Evolutionary conservation across 2,329 filamentous ascomycete species (phyloP).

Genomic region (Xylariaceae sp.): DNA sequence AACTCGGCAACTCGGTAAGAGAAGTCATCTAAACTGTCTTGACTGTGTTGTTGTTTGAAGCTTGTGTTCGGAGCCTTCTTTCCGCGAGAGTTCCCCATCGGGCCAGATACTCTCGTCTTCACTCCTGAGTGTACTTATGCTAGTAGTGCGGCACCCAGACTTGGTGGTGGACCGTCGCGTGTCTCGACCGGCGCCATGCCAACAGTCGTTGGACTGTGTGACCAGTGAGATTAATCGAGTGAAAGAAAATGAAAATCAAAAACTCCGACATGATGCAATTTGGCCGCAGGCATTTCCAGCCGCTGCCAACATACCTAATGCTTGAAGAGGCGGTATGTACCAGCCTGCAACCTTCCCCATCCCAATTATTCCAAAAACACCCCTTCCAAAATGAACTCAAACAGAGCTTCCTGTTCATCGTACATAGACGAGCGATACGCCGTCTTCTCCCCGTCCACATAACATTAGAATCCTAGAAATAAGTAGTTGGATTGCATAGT

Average conservation of each 20-base stretch:
- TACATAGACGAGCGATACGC: slow-evolving; percentile 24
- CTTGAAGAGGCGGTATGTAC: slow-evolving; percentile 15
- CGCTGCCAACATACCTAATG: slow-evolving; percentile 1
- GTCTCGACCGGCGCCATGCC: too few relatives aligned
- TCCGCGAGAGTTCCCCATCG: too few relatives aligned
- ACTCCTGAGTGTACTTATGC: too few relatives aligned
- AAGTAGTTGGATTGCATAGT: slow-evolving; percentile 37
- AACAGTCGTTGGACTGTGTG: too few relatives aligned
- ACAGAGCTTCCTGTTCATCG: slow-evolving; percentile 24
- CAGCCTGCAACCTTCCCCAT: slow-evolving; percentile 11
- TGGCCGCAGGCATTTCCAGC: not conserved
- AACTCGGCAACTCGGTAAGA: too few relatives aligned
- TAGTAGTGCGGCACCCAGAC: too few relatives aligned
- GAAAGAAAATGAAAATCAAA: not conserved
- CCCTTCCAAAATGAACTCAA: slow-evolving; percentile 29
- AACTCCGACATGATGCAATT: not conserved
- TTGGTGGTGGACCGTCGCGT: too few relatives aligned
- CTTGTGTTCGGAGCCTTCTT: too few relatives aligned
- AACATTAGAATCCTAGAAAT: slow-evolving; percentile 39
- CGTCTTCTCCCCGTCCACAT: slow-evolving; percentile 24
- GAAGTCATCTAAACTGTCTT: too few relatives aligned
- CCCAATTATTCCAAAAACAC: slow-evolving; percentile 18
- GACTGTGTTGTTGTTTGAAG: too few relatives aligned
- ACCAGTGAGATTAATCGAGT: too few relatives aligned
- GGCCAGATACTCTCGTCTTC: too few relatives aligned